phyloP scores from a whole-genome alignment of 805 yeast genomes.

The Spathaspora sp. region DNA sequence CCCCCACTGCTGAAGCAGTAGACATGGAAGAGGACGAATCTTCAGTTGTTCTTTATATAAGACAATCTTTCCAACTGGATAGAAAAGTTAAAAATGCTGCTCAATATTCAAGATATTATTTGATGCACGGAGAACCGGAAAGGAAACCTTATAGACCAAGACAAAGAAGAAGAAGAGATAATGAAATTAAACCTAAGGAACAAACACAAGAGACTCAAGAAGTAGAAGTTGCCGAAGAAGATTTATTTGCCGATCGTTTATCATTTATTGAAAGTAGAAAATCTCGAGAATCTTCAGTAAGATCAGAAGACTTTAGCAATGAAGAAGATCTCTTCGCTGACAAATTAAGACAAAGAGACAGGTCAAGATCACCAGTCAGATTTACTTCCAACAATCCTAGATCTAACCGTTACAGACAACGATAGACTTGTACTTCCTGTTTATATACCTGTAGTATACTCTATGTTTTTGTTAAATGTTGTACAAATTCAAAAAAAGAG shows the following conservation, averaged over 20 bases:
- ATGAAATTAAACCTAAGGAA: conserved; percentile 10
- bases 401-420: not conserved
- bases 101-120: conserved; percentile 58
- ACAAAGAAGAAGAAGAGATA: conserved; percentile 11
- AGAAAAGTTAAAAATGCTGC: conserved; percentile 55
- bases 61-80: conserved; percentile 54
- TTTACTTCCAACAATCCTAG: not conserved
- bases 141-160: conserved; percentile 20
- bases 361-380: conserved; percentile 18
- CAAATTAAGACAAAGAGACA: conserved; percentile 22
- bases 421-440: not conserved
- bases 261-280: conserved; percentile 1
- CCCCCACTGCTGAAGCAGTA: not conserved
- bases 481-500: not conserved
- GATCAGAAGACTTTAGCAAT: conserved; percentile 5
- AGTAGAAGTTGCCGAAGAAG: conserved; percentile 21
- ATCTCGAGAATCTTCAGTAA: conserved; percentile 1
- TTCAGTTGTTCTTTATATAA: conserved; percentile 33
- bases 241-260: conserved; percentile 31
- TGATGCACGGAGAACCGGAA: conserved; percentile 70
- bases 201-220: conserved; percentile 1
- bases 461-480: not conserved
- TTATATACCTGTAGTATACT: not conserved
- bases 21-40: conserved; percentile 39
- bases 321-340: conserved; percentile 36